These are phyloP conservation scores for Bauhinia variegata DNA, from an alignment of 306 rosid species.

Conservation along the genomic window DNA sequence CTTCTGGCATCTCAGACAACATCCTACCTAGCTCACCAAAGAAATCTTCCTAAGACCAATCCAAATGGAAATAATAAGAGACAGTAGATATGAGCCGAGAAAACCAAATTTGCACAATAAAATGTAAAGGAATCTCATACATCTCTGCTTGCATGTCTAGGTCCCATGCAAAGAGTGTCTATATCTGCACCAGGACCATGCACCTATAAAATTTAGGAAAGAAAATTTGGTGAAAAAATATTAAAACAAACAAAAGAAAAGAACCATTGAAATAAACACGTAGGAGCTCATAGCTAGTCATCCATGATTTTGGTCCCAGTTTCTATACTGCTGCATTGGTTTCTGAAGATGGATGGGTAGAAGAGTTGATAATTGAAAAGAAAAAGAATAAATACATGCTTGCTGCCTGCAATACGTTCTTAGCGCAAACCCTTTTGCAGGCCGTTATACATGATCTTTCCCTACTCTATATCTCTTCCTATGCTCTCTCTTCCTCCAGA, in stretches of 20 bases:
- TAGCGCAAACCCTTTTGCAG: not conserved
- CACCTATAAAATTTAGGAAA: constrained; percentile 57
- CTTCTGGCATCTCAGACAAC: constrained; percentile 90
- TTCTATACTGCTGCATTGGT: constrained; percentile 12
- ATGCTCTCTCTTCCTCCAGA: not conserved
- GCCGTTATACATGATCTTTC: too few relatives aligned
- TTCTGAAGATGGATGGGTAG: not conserved
- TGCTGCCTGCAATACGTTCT: not conserved
- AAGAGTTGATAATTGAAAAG: not conserved
- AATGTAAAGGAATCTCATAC: constrained; percentile 49
- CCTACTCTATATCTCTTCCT: not conserved
- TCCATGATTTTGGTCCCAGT: constrained; percentile 18
- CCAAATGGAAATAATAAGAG: constrained; percentile 33
- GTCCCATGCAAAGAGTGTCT: constrained; percentile 96
- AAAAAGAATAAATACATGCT: not conserved
- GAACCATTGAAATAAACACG: not conserved
- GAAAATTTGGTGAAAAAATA: constrained; percentile 8
- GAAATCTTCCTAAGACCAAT: constrained; percentile 78
- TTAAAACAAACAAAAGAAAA: not conserved
- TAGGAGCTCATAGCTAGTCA: constrained; percentile 7
- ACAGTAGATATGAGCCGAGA: constrained; percentile 5
- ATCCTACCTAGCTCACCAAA: constrained; percentile 81
- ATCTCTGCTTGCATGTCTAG: constrained; percentile 92
- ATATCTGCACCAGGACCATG: constrained; percentile 99
- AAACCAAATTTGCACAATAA: constrained; percentile 15